Percentiles rank a stretch among this genome's conserved stretches.
Conservation (phyloP, 164 flowering plant species). For the Macadamia integrifolia region DNA sequence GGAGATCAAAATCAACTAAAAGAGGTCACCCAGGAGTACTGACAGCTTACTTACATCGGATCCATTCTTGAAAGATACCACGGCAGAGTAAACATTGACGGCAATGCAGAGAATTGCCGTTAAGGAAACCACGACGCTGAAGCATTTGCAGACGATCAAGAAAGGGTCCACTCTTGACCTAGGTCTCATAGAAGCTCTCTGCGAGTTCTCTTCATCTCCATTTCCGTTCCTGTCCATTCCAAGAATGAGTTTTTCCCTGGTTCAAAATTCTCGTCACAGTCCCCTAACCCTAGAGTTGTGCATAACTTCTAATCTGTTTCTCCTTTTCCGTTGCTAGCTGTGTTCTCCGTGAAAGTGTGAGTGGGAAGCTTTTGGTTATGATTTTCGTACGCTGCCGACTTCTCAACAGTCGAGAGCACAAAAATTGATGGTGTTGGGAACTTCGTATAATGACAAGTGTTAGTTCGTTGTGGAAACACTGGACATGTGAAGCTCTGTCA, state of each 20-base stretch:
- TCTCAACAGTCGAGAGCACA: no score
- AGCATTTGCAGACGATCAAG: slow-evolving; percentile 62
- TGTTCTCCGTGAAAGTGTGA: no score
- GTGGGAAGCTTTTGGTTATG: no score
- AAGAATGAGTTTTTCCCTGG: not conserved
- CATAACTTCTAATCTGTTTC: no score
- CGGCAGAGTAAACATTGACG: slow-evolving; percentile 71
- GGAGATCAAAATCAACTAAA: not conserved
- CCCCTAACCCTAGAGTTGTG: no score
- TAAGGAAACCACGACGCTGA: slow-evolving; percentile 59
- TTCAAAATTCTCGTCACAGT: not conserved
- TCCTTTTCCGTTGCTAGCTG: no score
- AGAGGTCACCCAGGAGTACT: not conserved
- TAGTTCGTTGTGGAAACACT: no score
- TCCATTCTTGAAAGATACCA: slow-evolving; percentile 63
- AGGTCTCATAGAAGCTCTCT: slow-evolving; percentile 10
- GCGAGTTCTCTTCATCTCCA: slow-evolving; percentile 7
- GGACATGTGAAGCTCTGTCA: no score
- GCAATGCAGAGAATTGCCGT: slow-evolving; percentile 61
- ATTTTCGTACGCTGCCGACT: no score
- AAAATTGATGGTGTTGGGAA: no score
- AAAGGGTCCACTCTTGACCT: slow-evolving; percentile 48
- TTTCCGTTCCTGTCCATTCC: slow-evolving; percentile 16
- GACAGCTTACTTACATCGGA: slow-evolving; percentile 43
- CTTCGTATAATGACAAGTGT: no score